Evolutionary conservation across 768 basidiomycete species (phyloP), one percentile per base, ranked within the genome.

Genomic region (Russula sp.): DNA sequence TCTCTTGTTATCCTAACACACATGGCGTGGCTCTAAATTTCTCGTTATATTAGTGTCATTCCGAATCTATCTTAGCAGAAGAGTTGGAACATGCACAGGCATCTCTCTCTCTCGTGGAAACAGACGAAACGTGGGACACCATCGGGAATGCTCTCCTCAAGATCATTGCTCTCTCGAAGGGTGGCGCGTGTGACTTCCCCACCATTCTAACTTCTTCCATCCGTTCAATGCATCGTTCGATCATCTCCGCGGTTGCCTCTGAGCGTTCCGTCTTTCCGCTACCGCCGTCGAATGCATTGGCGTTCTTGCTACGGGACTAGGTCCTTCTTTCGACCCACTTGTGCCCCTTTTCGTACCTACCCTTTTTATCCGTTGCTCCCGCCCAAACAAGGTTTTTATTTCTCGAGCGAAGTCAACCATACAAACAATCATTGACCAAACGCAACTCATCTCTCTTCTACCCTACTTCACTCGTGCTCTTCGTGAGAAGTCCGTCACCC

Each of bases 51-150:
- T 26, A 70, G 69, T 70, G 69, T 49, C 60, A 70, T 57, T 70
- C 69, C 16, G 66, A 62, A 36, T 57, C 56, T 30, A 44, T 18
- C 16, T 30, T 70, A 38, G 49, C 61, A 16, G 56, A 59, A 24
- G 56, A 69, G n/a, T 54, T 67, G 59, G 65, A 56, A 13, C 26
- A 74, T 44, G 68, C 83, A 24, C 79, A 79, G 62, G 72, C 76
- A 67, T 72, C 76, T 26, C 65, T 83, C 22, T 70, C 76, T 59
- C 76, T 83, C 16, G 71, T 79, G 38, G 91, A 93, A 73, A 84
- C 88, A 3, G 91, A 93, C 72, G 89, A 93, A 32, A 84, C 84
- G 16, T 93, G 91, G 91, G 88, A 91, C 61, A 77, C 74, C 20
- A 88, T 92, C 53, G 73, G 80, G 2, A 77, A 80, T 42, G 79